Evolutionary conservation across 2,329 filamentous ascomycete species (phyloP), one percentile per base, ranked within the genome.

Genomic region (Pseudogymnoascus sp.): DNA sequence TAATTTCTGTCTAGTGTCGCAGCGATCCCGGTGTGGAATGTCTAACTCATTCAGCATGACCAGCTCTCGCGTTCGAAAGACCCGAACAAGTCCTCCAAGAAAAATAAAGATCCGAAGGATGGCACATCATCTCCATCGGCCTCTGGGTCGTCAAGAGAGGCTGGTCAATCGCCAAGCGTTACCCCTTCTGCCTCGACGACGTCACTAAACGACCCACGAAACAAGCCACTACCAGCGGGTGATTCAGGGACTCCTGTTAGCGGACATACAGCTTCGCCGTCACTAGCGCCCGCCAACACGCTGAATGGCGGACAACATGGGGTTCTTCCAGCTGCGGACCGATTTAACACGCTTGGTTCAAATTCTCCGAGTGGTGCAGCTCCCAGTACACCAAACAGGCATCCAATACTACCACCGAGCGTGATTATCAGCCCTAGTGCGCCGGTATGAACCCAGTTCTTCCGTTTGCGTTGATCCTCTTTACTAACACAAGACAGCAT

Each of bases 401-500:
- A 84, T 70, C 84, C 84, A 34, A 78, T 81, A 65, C 81, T 91
- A 64, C 88, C 91, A 50, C 93, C 93, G 21, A 96, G 91, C 72
- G 93, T 97, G 65, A 86, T 97, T 69, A 95, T 97, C 76, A 97
- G 92, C 76, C 93, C 93, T 62, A 97, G 93, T 73, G 90, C 91
- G 75, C 92, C 93, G 70, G 91, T 95, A 83, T 81, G 89, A 79
- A 68, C n/a, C 50, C 5, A 34, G n/a, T 18, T 12, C 28, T n/a
- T 28, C 46, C 46, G 5, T 56, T 14, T 56, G 28, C 25, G 10
- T 56, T 18, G 14, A 12, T 10, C 10, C 28, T 34, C 50, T 34
- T 56, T 56, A 14, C 5, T 56, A 34, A 56, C 50, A 60, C 18
- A 14, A 31, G 12, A 61, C 37, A 95, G 92, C 95, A 99, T 78